Conservation (phyloP, 495 filamentous ascomycete genomes). For the Parathielavia hyrcaniae region DNA sequence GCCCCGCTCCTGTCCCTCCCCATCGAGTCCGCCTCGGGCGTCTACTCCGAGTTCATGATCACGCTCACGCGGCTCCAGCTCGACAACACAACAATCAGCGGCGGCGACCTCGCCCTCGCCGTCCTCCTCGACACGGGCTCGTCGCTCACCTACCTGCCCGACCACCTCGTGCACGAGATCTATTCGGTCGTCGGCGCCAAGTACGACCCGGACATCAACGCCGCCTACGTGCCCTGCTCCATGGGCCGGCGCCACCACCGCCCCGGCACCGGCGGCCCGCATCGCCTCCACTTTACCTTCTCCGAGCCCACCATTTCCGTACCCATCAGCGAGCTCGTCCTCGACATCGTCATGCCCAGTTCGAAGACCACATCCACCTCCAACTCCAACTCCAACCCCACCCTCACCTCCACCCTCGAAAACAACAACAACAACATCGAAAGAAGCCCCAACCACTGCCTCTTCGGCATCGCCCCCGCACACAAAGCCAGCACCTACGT, state of each 20-base stretch:
- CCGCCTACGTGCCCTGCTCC: conserved; percentile 68
- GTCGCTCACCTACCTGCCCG: conserved; percentile 81
- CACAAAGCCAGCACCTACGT: conserved; percentile 55
- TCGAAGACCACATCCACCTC: too few species aligned
- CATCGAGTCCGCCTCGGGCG: conserved; percentile 53
- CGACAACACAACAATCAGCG: conserved; percentile 43
- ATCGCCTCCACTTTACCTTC: conserved; percentile 60
- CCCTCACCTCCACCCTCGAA: conserved; percentile 53
- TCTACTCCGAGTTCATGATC: conserved; percentile 73
- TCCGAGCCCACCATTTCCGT: conserved; percentile 63
- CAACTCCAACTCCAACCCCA: too few species aligned
- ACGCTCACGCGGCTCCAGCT: conserved; percentile 56
- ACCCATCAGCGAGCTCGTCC: conserved; percentile 67
- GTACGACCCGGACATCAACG: conserved; percentile 51
- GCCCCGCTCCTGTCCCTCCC: conserved; percentile 71
- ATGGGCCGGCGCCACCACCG: conserved; percentile 50
- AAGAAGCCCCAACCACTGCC: conserved; percentile 57
- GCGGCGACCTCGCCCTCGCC: conserved; percentile 52
- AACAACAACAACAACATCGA: conserved; percentile 53
- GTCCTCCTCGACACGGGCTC: conserved; percentile 89
- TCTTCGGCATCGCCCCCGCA: conserved; percentile 72
- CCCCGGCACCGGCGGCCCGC: conserved; percentile 8
- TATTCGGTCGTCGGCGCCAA: conserved; percentile 59
- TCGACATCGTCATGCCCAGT: conserved; percentile 51
- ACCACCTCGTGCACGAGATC: conserved; percentile 56